Conservation (phyloP, 306 rosid genomes). For the Urtica urens region DNA sequence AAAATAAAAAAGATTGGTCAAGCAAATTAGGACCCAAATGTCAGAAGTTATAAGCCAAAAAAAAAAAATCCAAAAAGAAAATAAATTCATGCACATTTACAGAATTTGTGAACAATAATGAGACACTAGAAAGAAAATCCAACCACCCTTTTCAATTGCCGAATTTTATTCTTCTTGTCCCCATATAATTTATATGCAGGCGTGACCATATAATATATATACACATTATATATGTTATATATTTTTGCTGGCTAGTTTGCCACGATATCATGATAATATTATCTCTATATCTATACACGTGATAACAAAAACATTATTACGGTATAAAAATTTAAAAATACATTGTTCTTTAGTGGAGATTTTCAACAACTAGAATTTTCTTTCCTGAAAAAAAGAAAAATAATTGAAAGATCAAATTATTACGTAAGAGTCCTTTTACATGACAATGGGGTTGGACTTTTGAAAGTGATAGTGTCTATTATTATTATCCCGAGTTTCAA, state of each 20-base stretch:
- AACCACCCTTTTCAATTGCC: conserved; percentile 3
- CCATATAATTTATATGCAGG: no score
- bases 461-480: conserved; percentile 5
- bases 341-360: no score
- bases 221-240: no score
- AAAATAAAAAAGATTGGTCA: not conserved
- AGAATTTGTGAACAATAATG: not conserved
- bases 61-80: not conserved
- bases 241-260: not conserved
- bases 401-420: not conserved
- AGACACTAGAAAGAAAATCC: conserved; percentile 4
- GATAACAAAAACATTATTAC: not conserved
- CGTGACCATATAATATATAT: no score
- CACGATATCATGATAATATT: not conserved
- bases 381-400: not conserved
- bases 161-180: conserved; percentile 2
- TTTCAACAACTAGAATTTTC: not conserved
- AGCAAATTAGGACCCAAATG: not conserved
- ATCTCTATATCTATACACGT: not conserved
- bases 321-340: no score
- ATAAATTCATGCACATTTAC: not conserved
- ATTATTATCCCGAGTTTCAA: conserved; percentile 1
- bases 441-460: conserved; percentile 3
- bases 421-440: conserved; percentile 1
- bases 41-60: not conserved